Base-by-base conservation (phyloP, 495 filamentous ascomycete species). In the Talaromyces borbonicus region DNA sequence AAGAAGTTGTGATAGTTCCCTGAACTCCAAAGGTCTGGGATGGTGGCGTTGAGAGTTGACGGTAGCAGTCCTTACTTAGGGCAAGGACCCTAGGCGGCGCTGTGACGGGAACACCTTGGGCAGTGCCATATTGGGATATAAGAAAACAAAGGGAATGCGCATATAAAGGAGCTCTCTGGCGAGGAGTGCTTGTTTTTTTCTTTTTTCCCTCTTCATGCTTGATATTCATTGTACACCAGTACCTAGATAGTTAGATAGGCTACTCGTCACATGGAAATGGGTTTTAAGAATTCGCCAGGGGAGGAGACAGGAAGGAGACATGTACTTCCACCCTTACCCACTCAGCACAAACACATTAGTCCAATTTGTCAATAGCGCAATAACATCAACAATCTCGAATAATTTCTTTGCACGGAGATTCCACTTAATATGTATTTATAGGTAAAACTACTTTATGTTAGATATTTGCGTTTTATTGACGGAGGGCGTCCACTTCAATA, bases 161-260 rank as follows among this genome's bases (percentile, higher is more conserved):
- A 39, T 39, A 39, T 39, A 39, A 39, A 39, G 8, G 36, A 39
- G 36, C 36, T 22, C 36, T 39, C 24, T 39, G 11, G 36, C 36
- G 32, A 36, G 32, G 30, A 8, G 32, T 19, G 32, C 9, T 36
- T 36, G 32, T 16, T 36, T 36, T 36, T 18, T 36, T 36, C 32
- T 35, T 15, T 8, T 35, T 15, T 35, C 31, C 18, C 31, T 29
- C 32, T 18, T 8, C 32, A 36, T 36, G 32, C 9, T 36, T 8
- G 32, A 36, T 36, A 36, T 35, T 35, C 31, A 16, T 8, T 36
- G 32, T 19, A 18, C 14, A 18, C 19, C 15, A 18, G 32, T 18
- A 36, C 32, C 32, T 36, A 36, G 32, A 2, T 36, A 36, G 32
- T 18, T 18, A 36, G 32, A 36, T 36, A 15, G 31, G 31, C 31